Evolutionary conservation across 1,284 basidiomycete species (phyloP), one percentile per base, ranked within the genome.

Genomic region (Fomitopsis palustris): DNA sequence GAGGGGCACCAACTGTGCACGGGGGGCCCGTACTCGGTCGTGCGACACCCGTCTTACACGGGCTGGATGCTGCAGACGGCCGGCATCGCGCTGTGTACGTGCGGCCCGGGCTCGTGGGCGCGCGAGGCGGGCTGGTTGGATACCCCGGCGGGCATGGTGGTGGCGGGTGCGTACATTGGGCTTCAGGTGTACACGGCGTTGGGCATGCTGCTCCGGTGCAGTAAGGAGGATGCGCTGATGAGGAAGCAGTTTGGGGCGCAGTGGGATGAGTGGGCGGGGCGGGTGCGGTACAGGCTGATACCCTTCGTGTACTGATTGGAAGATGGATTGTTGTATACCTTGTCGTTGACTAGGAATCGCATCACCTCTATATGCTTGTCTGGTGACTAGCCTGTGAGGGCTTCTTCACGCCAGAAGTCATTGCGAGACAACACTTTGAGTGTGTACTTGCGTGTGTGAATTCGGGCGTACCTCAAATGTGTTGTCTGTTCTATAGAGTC

Each of bases 1-100:
- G 21, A 43, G 9, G 54, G 45, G 19, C 58, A 60, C 43, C 47
- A 38, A 29, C 54, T 57, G 16, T 27, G 56, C 49, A 62, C 58
- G 16, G 3, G 19, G 1, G 55, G 55, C 19, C 55, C 55, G 7
- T 49, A 56, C 43, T 35, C 43, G 12, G 25, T 47, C 19, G 55
- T 56, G 4, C 43, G 55, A 3, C 55, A 56, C 17, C 55, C 55
- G 35, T 14, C 29, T 19, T 56, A 56, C 25, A 45, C 45, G 4
- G 41, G 39, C 2, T 29, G 29, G n/a, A 27, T 19, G 14, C n/a
- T 49, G 21, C 35, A 38, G 42, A 38, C 21, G 6, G 10, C 19
- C 33, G 55, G 55, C 14, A 45, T 51, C 25, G 33, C 45, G 25
- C 8, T 56, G 21, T 51, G 43, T n/a, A 43, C 19, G n/a, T 37